Percentiles rank a stretch among this genome's conserved stretches.
Evolutionary conservation across 495 filamentous ascomycete genomes (phyloP).

Genomic region (Letharia lupina): DNA sequence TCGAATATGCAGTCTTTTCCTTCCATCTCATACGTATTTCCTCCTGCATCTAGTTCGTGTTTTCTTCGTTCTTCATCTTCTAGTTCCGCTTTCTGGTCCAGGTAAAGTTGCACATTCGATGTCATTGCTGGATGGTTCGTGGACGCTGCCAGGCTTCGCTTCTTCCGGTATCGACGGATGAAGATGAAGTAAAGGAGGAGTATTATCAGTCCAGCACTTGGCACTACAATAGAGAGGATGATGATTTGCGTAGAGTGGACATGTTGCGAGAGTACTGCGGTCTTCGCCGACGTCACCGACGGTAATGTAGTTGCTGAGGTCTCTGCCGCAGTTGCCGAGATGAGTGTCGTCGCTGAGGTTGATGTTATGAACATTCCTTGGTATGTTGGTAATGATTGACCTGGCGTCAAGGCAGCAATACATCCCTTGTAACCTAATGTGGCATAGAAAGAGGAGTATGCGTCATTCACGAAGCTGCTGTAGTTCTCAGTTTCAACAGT

Average conservation of each 20-base stretch:
- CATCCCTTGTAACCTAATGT: background rate
- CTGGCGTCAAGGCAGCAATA: background rate
- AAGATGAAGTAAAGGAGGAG: background rate
- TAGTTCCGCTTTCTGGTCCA: constrained; percentile 8
- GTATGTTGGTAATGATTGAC: background rate
- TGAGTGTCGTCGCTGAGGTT: background rate
- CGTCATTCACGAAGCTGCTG: background rate
- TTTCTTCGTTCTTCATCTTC: constrained; percentile 4
- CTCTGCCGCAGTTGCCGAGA: background rate
- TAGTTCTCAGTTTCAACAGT: background rate
- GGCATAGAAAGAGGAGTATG: background rate
- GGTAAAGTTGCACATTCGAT: background rate
- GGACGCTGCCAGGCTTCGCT: background rate
- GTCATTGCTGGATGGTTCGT: background rate
- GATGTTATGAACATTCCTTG: background rate
- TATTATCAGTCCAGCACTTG: background rate
- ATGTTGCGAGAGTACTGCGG: background rate
- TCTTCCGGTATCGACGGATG: background rate
- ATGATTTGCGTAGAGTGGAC: background rate
- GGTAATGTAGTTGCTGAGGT: background rate
- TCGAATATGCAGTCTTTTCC: background rate
- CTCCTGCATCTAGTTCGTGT: background rate
- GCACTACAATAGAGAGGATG: background rate
- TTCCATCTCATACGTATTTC: background rate
- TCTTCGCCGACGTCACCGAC: background rate